Evolutionary conservation across 176 grass and related monocot species (phyloP).

Genomic region (Aegilops umbellulata): DNA sequence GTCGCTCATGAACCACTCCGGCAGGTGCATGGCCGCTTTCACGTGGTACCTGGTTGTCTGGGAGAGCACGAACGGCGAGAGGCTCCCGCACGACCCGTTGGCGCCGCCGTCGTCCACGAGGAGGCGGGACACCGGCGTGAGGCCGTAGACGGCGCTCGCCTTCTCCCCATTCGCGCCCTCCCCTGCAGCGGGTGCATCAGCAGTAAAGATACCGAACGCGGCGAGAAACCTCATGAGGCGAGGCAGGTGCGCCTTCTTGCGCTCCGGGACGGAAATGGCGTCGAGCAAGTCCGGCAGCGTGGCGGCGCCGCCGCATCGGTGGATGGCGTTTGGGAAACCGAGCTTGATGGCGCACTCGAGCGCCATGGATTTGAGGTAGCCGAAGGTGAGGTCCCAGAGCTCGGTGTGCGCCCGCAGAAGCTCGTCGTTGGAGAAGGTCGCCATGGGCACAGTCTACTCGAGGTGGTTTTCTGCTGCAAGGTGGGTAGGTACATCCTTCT

Average conservation of each 20-base stretch:
- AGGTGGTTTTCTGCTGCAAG: background rate
- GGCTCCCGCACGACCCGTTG: background rate
- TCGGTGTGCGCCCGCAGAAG: constrained; percentile 24
- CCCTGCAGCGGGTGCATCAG: background rate
- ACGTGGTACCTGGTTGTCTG: background rate
- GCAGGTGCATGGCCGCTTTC: background rate
- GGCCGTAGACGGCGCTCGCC: background rate
- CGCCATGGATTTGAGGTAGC: constrained; percentile 34
- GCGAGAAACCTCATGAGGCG: constrained; percentile 47
- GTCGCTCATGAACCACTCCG: constrained; percentile 34
- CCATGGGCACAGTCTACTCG: background rate
- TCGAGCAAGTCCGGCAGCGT: constrained; percentile 20
- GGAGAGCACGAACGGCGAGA: constrained; percentile 6
- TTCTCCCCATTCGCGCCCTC: background rate
- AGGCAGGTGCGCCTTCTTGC: background rate
- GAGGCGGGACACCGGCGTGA: constrained; percentile 34
- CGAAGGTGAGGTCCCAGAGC: constrained; percentile 23
- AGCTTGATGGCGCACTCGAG: constrained; percentile 46
- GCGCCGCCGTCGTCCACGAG: background rate
- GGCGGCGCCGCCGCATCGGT: background rate
- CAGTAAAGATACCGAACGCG: background rate
- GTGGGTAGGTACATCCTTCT: background rate
- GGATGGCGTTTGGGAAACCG: constrained; percentile 37
- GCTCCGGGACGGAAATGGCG: background rate
- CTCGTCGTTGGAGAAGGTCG: background rate